Evolutionary conservation across 163 green algal species (phyloP).

Genomic region (Trebouxiophyceae sp.): DNA sequence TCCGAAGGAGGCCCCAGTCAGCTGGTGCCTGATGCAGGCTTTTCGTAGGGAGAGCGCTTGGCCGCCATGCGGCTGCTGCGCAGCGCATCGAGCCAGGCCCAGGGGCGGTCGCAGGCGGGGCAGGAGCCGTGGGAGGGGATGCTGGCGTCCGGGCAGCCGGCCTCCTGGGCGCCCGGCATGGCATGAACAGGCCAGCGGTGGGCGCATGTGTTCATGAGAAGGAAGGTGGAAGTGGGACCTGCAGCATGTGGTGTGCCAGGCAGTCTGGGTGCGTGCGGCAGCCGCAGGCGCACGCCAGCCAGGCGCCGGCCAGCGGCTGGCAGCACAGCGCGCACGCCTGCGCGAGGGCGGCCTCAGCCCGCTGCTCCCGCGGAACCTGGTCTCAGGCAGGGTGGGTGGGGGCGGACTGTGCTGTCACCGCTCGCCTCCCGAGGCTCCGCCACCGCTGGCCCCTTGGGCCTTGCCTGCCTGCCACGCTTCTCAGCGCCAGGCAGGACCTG

Average conservation of each 20-base stretch:
- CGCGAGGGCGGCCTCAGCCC: not conserved
- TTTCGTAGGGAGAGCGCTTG: too few species aligned
- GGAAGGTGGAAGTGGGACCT: not conserved
- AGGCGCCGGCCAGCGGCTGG: slow-evolving; percentile 19
- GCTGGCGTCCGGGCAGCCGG: slow-evolving; percentile 7
- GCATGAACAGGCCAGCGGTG: not conserved
- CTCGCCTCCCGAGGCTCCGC: not conserved
- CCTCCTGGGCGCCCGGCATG: not conserved
- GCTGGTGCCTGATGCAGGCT: too few species aligned
- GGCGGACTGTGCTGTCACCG: too few species aligned
- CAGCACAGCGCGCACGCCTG: slow-evolving; percentile 30
- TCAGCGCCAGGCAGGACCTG: not conserved
- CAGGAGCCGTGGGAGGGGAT: slow-evolving; percentile 10
- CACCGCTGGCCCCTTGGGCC: not conserved
- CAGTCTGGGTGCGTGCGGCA: slow-evolving; percentile 32
- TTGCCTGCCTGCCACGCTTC: too few species aligned
- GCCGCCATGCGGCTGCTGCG: not conserved
- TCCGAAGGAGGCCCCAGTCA: too few species aligned
- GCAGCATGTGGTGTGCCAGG: slow-evolving; percentile 30
- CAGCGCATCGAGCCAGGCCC: slow-evolving; percentile 12
- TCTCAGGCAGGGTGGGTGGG: too few species aligned
- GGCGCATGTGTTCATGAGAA: too few species aligned
- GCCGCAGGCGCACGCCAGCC: slow-evolving; percentile 21
- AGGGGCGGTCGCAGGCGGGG: slow-evolving; percentile 1
- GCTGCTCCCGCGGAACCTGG: too few species aligned